Evolutionary conservation across 129 eudicot genomes (phyloP).

Genomic region (Centella asiatica): DNA sequence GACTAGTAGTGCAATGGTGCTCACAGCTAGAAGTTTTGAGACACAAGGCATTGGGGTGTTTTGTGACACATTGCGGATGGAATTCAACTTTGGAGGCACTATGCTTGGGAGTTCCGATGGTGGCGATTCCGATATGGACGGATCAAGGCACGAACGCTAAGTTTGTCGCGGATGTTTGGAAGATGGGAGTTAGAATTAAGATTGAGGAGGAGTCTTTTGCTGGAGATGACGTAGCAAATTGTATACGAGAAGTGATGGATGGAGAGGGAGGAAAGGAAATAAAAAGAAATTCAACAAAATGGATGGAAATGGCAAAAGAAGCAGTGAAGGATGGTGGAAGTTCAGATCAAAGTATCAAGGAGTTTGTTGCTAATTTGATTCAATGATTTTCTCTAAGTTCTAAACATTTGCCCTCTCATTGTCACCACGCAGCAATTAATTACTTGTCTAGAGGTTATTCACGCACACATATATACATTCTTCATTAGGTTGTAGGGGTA

Average conservation of each 20-base stretch:
- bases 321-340: constrained; percentile 28
- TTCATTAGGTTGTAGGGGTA: too few relatives aligned
- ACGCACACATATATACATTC: too few relatives aligned
- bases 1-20: constrained; percentile 18
- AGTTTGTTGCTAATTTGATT: constrained; percentile 17
- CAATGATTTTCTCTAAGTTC: not conserved
- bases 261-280: constrained; percentile 23
- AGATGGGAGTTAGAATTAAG: constrained; percentile 15
- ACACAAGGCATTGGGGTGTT: constrained; percentile 17
- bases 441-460: too few relatives aligned
- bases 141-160: constrained; percentile 26
- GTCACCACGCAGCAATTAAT: too few relatives aligned
- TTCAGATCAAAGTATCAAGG: constrained; percentile 27
- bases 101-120: constrained; percentile 32
- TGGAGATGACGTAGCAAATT: constrained; percentile 13
- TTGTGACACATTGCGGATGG: constrained; percentile 24
- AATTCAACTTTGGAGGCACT: constrained; percentile 29
- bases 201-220: constrained; percentile 5
- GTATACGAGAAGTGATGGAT: constrained; percentile 27
- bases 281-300: constrained; percentile 18
- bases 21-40: constrained; percentile 13
- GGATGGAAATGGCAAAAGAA: constrained; percentile 25
- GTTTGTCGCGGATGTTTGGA: constrained; percentile 30
- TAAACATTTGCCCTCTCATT: too few relatives aligned
- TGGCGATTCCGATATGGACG: constrained; percentile 29